Base-by-base conservation (phyloP, 2,329 filamentous ascomycete species). In the Verticillium nubilum region DNA sequence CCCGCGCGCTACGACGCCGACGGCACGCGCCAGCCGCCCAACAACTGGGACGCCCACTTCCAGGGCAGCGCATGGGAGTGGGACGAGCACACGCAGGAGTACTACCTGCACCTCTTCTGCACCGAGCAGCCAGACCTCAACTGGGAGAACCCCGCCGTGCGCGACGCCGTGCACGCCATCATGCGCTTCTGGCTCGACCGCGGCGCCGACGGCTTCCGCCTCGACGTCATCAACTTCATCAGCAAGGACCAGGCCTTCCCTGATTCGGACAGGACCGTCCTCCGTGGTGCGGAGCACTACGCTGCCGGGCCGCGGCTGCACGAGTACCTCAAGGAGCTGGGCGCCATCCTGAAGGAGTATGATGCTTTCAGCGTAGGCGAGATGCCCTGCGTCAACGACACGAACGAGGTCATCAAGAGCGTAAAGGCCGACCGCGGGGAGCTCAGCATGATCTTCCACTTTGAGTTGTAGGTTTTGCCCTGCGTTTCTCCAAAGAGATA, bases 121-220 rank as follows among this genome's bases (percentile, higher is more conserved):
- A 81, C 80, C 4, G 84, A 88, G 64, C 89, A 92, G 68, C 89
- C 90, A 0, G 90, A 92, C 64, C 80, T 93, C 47, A 92, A 92
- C 74, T 92, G 89, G 89, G 87, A 91, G 68, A 87, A 88, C 66
- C 78, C 80, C 0, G 80, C 80, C 0, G 85, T 90, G 3, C 81
- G 88, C 33, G 73, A 81, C 59, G 87, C 86, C 2, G 86, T 90
- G 2, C 87, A 91, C 69, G 78, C 86, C 47, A 80, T 86, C 25
- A 87, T 91, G 79, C 80, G 81, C 25, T 92, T 92, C 73, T 92
- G 89, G 89, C 80, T 92, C 2, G 78, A 89, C 62, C 83, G 83
- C 42, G 88, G 88, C 2, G 82, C 84, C 0, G 82, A 86, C 60
- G 86, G 86, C 3, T 89, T 88, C 75, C 80, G 86, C 37, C 81